Evolutionary conservation across 345 rosid genomes (phyloP), one percentile per base, ranked within the genome.

Genomic region (Citrus cavaleriei): DNA sequence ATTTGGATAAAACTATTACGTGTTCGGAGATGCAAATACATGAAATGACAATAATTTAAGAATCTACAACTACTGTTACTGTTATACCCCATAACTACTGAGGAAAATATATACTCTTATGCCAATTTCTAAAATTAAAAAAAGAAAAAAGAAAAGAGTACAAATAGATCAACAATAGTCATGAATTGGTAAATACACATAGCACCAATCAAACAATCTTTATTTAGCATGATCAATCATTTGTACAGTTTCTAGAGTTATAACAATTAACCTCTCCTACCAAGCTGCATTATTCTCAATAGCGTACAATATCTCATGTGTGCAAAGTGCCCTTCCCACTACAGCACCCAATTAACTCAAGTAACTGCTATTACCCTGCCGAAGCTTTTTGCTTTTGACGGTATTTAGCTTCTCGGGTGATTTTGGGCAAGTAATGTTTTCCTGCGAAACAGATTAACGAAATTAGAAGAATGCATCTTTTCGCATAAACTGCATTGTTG

Each of bases 351-450:
- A 59, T n/a, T 22, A 35, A 2, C n/a, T 35, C 49, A 42, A 42
- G 49, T 59, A 68, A 18, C 32, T 2, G 70, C 70, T 71, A 82
- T 85, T 83, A 94, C 99, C 93, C 22, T 81, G 90, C 13, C 88
- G 85, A 66, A 81, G 84, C 68, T 88, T 87, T 84, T 89, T 94
- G 84, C 86, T 81, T 80, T 86, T 87, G 73, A 81, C 71, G 30
- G 95, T 91, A 83, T 82, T 90, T 27, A 83, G 28, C 77, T 97
- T 97, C 84, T 93, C 98, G 2, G 98, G 98, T 21, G 99, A 94
- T 66, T 89, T 89, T 10, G 99, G 99, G 89, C 98, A 97, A 70
- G 86, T 87, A 51, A 88, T 71, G 59, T 91, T 87, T 79, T 92
- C 98, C 99, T 96, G 83, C 59, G 72, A 62, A 84, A 64, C 58